Conservation (phyloP, 306 rosid species). For the Citrullus mucosospermus region DNA sequence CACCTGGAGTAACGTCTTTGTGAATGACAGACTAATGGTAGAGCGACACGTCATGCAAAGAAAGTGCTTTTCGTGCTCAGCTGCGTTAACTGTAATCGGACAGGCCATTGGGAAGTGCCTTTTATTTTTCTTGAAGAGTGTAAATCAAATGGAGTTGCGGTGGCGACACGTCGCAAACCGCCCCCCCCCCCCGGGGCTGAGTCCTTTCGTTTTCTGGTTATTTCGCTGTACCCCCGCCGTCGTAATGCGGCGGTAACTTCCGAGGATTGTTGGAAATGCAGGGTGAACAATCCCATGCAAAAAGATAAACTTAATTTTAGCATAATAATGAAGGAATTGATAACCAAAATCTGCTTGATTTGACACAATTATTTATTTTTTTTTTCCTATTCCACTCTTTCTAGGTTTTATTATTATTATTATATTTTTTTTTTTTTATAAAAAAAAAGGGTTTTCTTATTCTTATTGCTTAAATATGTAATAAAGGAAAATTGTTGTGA, state of each 20-base stretch:
- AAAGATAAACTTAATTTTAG: background rate
- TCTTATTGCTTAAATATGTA: too few species aligned
- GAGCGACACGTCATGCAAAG: background rate
- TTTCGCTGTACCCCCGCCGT: background rate
- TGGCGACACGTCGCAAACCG: background rate
- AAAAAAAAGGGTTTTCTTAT: too few species aligned
- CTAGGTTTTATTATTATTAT: background rate
- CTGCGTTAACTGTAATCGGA: background rate
- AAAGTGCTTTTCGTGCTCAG: background rate
- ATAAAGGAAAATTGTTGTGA: too few species aligned
- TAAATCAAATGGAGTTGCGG: background rate
- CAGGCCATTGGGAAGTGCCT: background rate
- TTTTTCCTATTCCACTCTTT: background rate
- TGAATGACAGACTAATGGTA: background rate
- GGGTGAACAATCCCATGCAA: conserved; percentile 6
- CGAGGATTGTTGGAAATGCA: background rate
- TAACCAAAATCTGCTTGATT: background rate
- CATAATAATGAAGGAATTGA: background rate
- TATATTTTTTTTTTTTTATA: background rate
- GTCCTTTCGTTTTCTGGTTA: background rate
- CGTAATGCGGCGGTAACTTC: background rate
- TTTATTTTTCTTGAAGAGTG: background rate
- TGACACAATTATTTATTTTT: background rate
- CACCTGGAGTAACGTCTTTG: background rate
- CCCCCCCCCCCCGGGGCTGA: background rate